These are phyloP conservation scores for Exophiala dermatitidis DNA, from an alignment of 2,329 filamentous ascomycete genomes.

Conservation along the genomic window DNA sequence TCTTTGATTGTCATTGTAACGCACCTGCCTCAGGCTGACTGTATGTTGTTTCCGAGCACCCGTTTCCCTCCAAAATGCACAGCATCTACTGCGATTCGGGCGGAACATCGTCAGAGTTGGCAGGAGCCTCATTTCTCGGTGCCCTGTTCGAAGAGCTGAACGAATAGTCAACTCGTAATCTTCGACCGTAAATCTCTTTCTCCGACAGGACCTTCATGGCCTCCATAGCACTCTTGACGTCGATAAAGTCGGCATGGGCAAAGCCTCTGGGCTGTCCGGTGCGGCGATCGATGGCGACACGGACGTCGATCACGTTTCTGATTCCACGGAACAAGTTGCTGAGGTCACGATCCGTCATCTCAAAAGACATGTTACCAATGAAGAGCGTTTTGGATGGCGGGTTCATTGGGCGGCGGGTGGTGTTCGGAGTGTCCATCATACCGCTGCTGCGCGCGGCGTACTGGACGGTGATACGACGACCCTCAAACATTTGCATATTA, in stretches of 20 bases:
- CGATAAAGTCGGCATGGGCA: slow-evolving; percentile 72
- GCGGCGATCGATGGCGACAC: slow-evolving; percentile 72
- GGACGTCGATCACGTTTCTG: slow-evolving; percentile 63
- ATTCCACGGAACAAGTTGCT: slow-evolving; percentile 68
- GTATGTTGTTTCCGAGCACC: neutral
- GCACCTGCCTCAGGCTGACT: too few relatives aligned
- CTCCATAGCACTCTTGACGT: slow-evolving; percentile 56
- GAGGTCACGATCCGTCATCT: slow-evolving; percentile 76
- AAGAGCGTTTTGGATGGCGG: slow-evolving; percentile 62
- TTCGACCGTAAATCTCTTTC: slow-evolving; percentile 58
- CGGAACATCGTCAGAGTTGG: slow-evolving; percentile 1
- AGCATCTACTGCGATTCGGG: neutral
- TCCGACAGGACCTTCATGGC: slow-evolving; percentile 52
- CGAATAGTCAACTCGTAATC: slow-evolving; percentile 58
- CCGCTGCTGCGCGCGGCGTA: slow-evolving; percentile 39
- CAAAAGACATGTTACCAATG: slow-evolving; percentile 79
- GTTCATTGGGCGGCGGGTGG: slow-evolving; percentile 27
- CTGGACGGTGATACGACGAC: slow-evolving; percentile 57
- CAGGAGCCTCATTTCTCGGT: slow-evolving; percentile 18
- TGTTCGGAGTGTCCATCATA: neutral
- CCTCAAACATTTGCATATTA: slow-evolving; percentile 56
- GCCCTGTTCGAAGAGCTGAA: slow-evolving; percentile 21
- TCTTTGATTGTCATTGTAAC: too few relatives aligned
- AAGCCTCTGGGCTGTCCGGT: slow-evolving; percentile 78
- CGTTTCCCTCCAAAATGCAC: neutral